Evolutionary conservation across 768 basidiomycete species (phyloP).

Genomic region (Serendipita vermifera): DNA sequence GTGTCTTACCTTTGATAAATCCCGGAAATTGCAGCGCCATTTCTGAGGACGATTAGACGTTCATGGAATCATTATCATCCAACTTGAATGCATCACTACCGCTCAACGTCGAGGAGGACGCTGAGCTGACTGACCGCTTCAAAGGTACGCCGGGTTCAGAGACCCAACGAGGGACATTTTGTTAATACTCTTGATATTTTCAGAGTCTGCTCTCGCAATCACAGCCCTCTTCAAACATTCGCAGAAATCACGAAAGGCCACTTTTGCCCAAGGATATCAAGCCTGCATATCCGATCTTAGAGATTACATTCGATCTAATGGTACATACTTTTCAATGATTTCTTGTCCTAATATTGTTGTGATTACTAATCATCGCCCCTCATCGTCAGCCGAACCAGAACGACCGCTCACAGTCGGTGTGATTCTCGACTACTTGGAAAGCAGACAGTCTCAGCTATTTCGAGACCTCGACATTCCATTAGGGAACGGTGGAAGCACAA

Average conservation of each 20-base stretch:
- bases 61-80: slow-evolving; percentile 8
- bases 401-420: slow-evolving; percentile 2
- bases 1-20: no score
- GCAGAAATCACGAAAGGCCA: background rate
- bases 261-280: slow-evolving; percentile 4
- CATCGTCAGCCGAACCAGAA: background rate
- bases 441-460: background rate
- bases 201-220: slow-evolving; percentile 2
- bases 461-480: background rate
- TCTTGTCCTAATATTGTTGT: background rate
- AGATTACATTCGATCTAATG: slow-evolving; percentile 8
- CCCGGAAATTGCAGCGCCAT: no score
- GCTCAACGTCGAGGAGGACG: slow-evolving; percentile 6
- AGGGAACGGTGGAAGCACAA: background rate
- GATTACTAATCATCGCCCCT: background rate
- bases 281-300: slow-evolving; percentile 5
- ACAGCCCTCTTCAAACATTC: slow-evolving; percentile 8
- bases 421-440: slow-evolving; percentile 5
- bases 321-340: background rate
- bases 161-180: background rate
- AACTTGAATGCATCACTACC: background rate
- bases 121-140: slow-evolving; percentile 5
- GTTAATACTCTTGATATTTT: background rate
- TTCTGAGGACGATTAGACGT: no score
- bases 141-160: background rate